Conservation (phyloP, 2,329 filamentous ascomycete species). For the Acrocalymma vagum region DNA sequence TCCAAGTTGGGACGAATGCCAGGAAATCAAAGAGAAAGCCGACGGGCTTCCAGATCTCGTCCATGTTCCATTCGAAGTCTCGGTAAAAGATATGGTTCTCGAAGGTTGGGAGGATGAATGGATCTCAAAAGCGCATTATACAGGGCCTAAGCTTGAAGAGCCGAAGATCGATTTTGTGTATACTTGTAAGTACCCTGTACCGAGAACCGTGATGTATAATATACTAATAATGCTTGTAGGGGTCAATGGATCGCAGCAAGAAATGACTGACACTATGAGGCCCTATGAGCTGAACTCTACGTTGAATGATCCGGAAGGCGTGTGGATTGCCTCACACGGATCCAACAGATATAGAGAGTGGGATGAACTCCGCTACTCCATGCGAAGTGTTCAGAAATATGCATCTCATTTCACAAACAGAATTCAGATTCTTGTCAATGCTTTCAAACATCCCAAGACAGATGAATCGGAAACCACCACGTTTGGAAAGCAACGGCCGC, state of each 20-base stretch:
- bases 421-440: slow-evolving; percentile 55
- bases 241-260: slow-evolving; percentile 54
- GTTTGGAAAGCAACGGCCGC: slow-evolving; percentile 43
- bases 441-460: slow-evolving; percentile 31
- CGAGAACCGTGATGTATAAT: not conserved
- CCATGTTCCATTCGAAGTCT: slow-evolving; percentile 51
- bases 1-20: slow-evolving; percentile 36
- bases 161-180: slow-evolving; percentile 56
- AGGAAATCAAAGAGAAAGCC: slow-evolving; percentile 37
- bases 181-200: slow-evolving; percentile 35
- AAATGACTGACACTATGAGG: slow-evolving; percentile 47
- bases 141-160: slow-evolving; percentile 43
- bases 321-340: slow-evolving; percentile 52
- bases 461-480: slow-evolving; percentile 13
- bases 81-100: slow-evolving; percentile 47
- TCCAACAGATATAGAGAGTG: slow-evolving; percentile 56
- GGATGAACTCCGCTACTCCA: slow-evolving; percentile 56
- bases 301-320: slow-evolving; percentile 51
- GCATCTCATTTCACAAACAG: slow-evolving; percentile 53
- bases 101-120: slow-evolving; percentile 55
- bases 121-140: slow-evolving; percentile 47
- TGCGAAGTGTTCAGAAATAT: slow-evolving; percentile 53
- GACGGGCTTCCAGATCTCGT: slow-evolving; percentile 50
- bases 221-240: slow-evolving; percentile 27
- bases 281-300: slow-evolving; percentile 52